Evolutionary conservation across 768 basidiomycete species (phyloP), one percentile per base, ranked within the genome.

Genomic region (Mycena metata): DNA sequence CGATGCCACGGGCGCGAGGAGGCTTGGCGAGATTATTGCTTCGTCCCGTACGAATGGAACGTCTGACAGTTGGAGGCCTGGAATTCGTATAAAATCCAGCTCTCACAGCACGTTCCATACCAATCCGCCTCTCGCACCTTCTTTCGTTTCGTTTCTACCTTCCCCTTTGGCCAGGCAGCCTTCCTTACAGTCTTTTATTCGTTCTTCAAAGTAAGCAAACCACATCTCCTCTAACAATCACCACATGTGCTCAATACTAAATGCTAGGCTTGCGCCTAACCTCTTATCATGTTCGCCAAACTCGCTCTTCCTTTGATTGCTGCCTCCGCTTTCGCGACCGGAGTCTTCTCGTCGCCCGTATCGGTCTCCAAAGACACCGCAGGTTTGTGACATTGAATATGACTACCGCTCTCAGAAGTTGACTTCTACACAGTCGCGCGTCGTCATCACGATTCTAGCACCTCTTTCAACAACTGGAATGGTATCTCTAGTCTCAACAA

Each of bases 161-260:
- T 42, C 33, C 49, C 24, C 57, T 75, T 69, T 71, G 80, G 81
- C 81, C 83, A 81, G 80, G 82, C 80, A 78, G 82, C 80, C 80
- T 76, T 56, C 43, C 67, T 69, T 77, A 64, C 76, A 75, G 75
- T 73, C 77, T 75, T 78, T 79, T 78, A 60, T 76, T 69, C 73
- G 67, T 76, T 75, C 68, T 52, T 76, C 67, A 72, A 15, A 60
- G 68, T 69, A 39, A 42, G 60, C 36, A 72, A 13, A 69, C 69
- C 45, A 61, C 51, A 65, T 69, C 68, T 70, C 75, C 69, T 69
- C 70, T 72, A 74, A 73, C 41, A 16, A 45, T 8, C 17, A 17
- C 23, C 21, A n/a, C 2, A 35, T 24, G 57, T 49, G 57, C 57
- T 42, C 23, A 17, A 17, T 13, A 12, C 30, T 10, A 15, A n/a